A percentile compares a stretch with the other conserved stretches of the same genome.
Evolutionary conservation across 2,329 filamentous ascomycete genomes (phyloP).

Genomic region (Xylaria sp.): DNA sequence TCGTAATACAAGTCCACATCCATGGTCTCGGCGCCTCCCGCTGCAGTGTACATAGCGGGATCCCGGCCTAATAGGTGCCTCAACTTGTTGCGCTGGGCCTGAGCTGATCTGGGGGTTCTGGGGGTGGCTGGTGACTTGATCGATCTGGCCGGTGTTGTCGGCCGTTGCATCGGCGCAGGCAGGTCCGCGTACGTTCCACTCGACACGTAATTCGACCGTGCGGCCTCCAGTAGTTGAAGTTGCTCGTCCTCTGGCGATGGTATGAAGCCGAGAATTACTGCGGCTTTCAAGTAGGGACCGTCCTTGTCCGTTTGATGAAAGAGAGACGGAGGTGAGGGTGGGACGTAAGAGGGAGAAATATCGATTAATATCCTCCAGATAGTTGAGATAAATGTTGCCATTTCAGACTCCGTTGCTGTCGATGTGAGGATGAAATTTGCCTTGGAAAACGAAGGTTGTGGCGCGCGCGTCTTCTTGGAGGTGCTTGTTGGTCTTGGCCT

Average conservation of each 20-base stretch:
- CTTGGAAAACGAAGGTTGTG: conserved; percentile 56
- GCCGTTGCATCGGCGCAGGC: conserved; percentile 37
- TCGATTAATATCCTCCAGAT: conserved; percentile 62
- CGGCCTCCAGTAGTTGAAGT: background rate
- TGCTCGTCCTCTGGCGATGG: conserved; percentile 20
- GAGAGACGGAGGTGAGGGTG: conserved; percentile 43
- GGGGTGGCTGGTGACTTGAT: conserved; percentile 33
- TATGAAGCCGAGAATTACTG: conserved; percentile 44
- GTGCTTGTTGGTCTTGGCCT: conserved; percentile 18
- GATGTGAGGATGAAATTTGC: conserved; percentile 69
- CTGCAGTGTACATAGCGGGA: conserved; percentile 4
- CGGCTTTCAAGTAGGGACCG: conserved; percentile 41
- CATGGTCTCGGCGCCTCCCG: conserved; percentile 6
- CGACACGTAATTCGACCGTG: conserved; percentile 34
- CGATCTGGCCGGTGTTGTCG: conserved; percentile 43
- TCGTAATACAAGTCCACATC: conserved; percentile 42
- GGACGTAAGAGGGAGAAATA: conserved; percentile 59
- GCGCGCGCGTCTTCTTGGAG: conserved; percentile 12
- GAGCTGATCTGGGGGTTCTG: conserved; percentile 45
- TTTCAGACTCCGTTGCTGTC: conserved; percentile 64
- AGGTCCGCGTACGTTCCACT: conserved; percentile 33
- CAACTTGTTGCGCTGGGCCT: conserved; percentile 50
- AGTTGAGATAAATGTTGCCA: conserved; percentile 63
- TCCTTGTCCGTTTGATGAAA: conserved; percentile 40
- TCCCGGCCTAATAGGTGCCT: conserved; percentile 43